Conservation (phyloP, 2,329 filamentous ascomycete genomes). For the Cytospora paraplurivora region DNA sequence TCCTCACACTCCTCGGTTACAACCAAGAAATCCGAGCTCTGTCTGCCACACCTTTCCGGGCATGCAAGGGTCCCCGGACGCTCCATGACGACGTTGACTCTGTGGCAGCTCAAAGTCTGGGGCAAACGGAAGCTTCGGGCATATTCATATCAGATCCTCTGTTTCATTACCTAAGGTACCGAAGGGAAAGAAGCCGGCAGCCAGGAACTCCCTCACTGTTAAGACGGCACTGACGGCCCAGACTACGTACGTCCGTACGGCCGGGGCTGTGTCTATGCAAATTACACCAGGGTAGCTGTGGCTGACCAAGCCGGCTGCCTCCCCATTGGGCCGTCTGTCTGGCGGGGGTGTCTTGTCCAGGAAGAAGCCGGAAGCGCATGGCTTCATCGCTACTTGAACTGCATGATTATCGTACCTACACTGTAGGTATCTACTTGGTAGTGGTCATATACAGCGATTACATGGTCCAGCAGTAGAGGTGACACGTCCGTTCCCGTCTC, state of each 20-base stretch:
- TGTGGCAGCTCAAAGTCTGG: constrained; percentile 3
- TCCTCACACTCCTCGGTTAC: constrained; percentile 7
- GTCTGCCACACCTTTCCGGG: constrained; percentile 13
- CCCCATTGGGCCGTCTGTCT: constrained; percentile 20
- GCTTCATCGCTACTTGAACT: neutral
- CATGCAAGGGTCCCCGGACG: neutral
- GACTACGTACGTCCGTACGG: neutral
- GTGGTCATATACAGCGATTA: too few species aligned
- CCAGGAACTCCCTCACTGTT: neutral
- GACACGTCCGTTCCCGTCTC: neutral
- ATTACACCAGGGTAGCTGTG: neutral
- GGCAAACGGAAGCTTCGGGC: constrained; percentile 23
- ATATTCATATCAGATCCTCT: constrained; percentile 1
- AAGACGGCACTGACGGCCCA: constrained; percentile 4
- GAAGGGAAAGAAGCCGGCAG: constrained; percentile 28
- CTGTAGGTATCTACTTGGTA: constrained; percentile 12
- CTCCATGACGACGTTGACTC: neutral
- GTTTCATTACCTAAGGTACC: constrained; percentile 9
- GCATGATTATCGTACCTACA: neutral
- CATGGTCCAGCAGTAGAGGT: constrained; percentile 1
- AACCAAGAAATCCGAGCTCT: neutral
- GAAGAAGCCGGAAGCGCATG: constrained; percentile 31
- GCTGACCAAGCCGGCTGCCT: constrained; percentile 7
- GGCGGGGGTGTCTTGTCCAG: constrained; percentile 2
- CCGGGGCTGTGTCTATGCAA: constrained; percentile 3